phyloP scores from a whole-genome alignment of 441 rosid genomes.

The Dalechampia spathulata region DNA sequence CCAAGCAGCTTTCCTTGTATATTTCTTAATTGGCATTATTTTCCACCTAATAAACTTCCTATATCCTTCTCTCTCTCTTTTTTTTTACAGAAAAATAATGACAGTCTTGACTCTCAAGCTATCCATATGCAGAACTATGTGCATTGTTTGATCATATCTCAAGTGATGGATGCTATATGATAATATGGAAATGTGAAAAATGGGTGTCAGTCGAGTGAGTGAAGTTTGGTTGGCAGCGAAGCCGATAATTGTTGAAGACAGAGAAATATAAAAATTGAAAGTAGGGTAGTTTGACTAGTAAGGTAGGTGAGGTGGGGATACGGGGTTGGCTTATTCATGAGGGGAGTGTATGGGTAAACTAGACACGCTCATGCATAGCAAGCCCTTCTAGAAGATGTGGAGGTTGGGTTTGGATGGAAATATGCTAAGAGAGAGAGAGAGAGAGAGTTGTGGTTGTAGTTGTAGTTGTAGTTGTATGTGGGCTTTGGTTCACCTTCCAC shows the following conservation, averaged over 20 bases:
- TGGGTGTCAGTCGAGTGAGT: background rate
- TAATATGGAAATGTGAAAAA: no score
- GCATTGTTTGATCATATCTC: no score
- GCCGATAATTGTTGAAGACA: background rate
- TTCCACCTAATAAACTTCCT: background rate
- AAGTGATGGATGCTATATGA: no score
- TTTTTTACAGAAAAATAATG: background rate
- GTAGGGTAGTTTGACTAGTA: background rate
- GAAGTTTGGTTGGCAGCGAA: background rate
- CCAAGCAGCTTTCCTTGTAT: constrained; percentile 4
- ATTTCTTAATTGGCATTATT: background rate
- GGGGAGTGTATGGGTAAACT: constrained; percentile 37
- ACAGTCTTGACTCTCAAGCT: background rate
- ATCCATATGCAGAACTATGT: background rate
- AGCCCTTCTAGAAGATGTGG: constrained; percentile 53
- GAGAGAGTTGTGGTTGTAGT: constrained; percentile 28
- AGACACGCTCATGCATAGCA: constrained; percentile 27
- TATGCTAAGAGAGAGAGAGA: constrained; percentile 11
- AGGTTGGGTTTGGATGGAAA: constrained; percentile 26
- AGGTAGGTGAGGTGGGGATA: constrained; percentile 25
- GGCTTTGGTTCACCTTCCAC: constrained; percentile 71
- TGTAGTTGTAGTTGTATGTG: constrained; percentile 53
- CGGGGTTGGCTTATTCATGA: constrained; percentile 42
- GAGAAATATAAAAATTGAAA: background rate
- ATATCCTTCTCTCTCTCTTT: background rate